These are phyloP conservation scores for Pseudogymnoascus sp. DNA, from an alignment of 2,329 filamentous ascomycete genomes.

Conservation along the genomic window DNA sequence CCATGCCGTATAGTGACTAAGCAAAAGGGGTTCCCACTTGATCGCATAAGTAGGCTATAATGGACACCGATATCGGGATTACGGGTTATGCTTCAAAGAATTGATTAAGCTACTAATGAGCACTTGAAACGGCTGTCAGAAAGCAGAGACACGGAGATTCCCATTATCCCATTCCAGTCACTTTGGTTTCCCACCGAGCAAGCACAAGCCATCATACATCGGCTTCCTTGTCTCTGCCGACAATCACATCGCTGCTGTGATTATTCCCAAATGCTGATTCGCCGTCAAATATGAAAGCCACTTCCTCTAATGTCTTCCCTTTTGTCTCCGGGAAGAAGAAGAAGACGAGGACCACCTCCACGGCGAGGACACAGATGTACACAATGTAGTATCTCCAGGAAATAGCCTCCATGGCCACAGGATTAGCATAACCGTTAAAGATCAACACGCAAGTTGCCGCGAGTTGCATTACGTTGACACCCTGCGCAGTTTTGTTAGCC, in stretches of 20 bases:
- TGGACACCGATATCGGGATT: not conserved
- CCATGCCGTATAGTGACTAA: too few species aligned
- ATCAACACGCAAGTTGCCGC: constrained; percentile 25
- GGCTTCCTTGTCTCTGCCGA: not conserved
- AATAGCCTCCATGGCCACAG: constrained; percentile 30
- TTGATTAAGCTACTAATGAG: not conserved
- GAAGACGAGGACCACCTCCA: constrained; percentile 11
- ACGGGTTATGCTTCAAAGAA: not conserved
- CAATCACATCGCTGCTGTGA: not conserved
- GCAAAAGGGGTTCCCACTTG: not conserved
- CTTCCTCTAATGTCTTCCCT: constrained; percentile 16
- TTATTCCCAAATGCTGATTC: constrained; percentile 11
- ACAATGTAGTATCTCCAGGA: constrained; percentile 28
- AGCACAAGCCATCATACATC: not conserved
- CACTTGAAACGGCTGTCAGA: not conserved
- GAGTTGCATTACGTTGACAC: constrained; percentile 2
- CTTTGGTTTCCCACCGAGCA: not conserved
- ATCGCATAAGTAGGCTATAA: not conserved
- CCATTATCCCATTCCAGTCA: not conserved
- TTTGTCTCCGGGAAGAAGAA: constrained; percentile 17
- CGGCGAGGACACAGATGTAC: constrained; percentile 14
- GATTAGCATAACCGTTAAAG: constrained; percentile 37
- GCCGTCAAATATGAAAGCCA: constrained; percentile 18
- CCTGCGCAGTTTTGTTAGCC: too few species aligned
- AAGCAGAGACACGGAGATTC: not conserved